Percentiles rank a stretch among this genome's conserved stretches.
These are phyloP conservation scores for Leishmania lainsoni DNA, from an alignment of 208 protist species.

Conservation along the genomic window DNA sequence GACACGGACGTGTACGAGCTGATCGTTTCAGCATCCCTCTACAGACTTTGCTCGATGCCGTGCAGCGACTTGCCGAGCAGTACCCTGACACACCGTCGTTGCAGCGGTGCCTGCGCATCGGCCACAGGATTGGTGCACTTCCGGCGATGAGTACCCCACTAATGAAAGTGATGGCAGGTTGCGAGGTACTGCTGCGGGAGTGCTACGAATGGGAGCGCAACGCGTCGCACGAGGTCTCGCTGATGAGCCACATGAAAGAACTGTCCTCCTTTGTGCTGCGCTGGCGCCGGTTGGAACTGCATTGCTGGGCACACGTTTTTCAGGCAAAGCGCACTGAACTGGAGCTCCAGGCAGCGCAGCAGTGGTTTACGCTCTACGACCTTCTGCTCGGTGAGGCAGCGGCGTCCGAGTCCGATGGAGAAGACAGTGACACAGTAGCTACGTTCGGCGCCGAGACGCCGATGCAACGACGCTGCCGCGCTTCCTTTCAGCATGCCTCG, in stretches of 20 bases:
- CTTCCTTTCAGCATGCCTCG: constrained; percentile 61
- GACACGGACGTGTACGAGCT: constrained; percentile 90
- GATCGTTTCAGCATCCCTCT: constrained; percentile 68
- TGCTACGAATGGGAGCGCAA: constrained; percentile 97
- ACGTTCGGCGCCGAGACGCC: constrained; percentile 21
- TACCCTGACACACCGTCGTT: constrained; percentile 95
- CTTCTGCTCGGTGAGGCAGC: constrained; percentile 38
- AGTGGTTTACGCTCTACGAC: constrained; percentile 86
- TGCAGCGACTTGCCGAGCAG: constrained; percentile 68
- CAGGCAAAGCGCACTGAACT: constrained; percentile 78
- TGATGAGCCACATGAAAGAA: constrained; percentile 88
- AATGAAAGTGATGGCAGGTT: constrained; percentile 94
- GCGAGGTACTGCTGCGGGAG: constrained; percentile 95
- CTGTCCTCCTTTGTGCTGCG: constrained; percentile 94
- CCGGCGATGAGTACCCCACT: constrained; percentile 86
- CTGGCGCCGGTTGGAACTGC: constrained; percentile 97
- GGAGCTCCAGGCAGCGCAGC: constrained; percentile 59
- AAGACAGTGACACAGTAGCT: constrained; percentile 10
- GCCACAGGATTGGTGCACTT: constrained; percentile 84
- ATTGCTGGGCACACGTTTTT: constrained; percentile 94
- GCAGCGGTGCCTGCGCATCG: constrained; percentile 79
- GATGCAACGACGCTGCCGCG: constrained; percentile 36
- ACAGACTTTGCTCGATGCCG: constrained; percentile 47
- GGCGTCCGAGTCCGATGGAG: background rate
- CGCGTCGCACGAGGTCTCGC: constrained; percentile 88